These are phyloP conservation scores for Kregervanrija pseudodelftensis DNA, from an alignment of 805 yeast species.

Conservation along the genomic window DNA sequence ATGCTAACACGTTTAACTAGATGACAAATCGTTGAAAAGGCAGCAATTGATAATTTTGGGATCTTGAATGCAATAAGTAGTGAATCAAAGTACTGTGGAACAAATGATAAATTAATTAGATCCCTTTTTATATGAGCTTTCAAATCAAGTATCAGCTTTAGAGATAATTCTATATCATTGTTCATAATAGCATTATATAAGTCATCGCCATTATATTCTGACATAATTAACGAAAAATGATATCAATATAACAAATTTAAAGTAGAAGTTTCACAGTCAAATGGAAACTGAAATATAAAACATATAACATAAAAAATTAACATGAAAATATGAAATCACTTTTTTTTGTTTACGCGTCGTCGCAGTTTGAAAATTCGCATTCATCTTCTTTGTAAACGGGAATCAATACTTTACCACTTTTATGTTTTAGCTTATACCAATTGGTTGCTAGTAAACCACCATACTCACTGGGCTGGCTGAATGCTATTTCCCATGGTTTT, in stretches of 20 bases:
- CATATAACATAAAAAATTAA: neutral
- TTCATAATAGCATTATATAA: constrained; percentile 21
- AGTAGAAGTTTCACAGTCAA: neutral
- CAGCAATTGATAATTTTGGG: constrained; percentile 32
- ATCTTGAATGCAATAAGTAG: constrained; percentile 38
- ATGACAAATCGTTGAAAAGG: constrained; percentile 49
- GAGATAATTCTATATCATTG: constrained; percentile 13
- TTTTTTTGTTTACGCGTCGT: neutral
- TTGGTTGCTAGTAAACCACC: constrained; percentile 50
- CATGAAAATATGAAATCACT: neutral
- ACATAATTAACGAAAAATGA: constrained; percentile 6
- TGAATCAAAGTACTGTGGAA: constrained; percentile 44
- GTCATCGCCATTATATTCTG: constrained; percentile 17
- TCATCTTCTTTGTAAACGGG: constrained; percentile 34
- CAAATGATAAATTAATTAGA: constrained; percentile 41
- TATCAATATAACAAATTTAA: neutral
- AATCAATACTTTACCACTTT: constrained; percentile 37
- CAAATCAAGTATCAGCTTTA: constrained; percentile 27
- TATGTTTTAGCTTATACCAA: constrained; percentile 39
- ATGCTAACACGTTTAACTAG: constrained; percentile 50
- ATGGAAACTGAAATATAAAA: neutral
- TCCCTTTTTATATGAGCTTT: constrained; percentile 52
- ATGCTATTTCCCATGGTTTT: constrained; percentile 39
- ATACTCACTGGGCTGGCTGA: constrained; percentile 62
- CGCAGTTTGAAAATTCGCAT: neutral